These are phyloP conservation scores for Russula olivacea DNA, from an alignment of 768 basidiomycete genomes.

Conservation along the genomic window DNA sequence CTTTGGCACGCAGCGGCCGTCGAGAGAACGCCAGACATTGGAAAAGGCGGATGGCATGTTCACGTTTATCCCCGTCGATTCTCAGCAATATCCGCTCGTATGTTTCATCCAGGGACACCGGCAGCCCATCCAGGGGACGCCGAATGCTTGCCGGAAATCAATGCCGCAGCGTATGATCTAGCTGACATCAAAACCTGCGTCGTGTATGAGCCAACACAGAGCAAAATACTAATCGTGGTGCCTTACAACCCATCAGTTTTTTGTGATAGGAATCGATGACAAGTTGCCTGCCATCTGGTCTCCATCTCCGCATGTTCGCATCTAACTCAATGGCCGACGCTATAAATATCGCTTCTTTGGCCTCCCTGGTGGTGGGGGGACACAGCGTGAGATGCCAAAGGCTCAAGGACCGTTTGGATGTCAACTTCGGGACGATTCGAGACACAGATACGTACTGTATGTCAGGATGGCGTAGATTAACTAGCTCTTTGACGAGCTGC, in stretches of 20 bases:
- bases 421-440: too few species aligned
- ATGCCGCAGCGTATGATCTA: neutral
- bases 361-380: neutral
- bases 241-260: neutral
- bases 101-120: neutral
- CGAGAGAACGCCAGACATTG: neutral
- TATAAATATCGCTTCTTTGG: neutral
- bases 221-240: neutral
- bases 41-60: neutral
- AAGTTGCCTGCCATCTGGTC: neutral
- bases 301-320: neutral
- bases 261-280: neutral
- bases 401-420: neutral
- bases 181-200: neutral
- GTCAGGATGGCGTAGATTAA: neutral
- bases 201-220: neutral
- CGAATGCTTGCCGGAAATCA: neutral
- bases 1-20: neutral
- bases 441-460: too few species aligned
- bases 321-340: neutral
- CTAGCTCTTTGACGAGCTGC: neutral
- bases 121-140: neutral
- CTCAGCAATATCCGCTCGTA: neutral
- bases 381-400: neutral
- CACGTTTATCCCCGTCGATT: neutral